Base-by-base conservation (phyloP, 1,284 basidiomycete species). In the Puccinia horiana region DNA sequence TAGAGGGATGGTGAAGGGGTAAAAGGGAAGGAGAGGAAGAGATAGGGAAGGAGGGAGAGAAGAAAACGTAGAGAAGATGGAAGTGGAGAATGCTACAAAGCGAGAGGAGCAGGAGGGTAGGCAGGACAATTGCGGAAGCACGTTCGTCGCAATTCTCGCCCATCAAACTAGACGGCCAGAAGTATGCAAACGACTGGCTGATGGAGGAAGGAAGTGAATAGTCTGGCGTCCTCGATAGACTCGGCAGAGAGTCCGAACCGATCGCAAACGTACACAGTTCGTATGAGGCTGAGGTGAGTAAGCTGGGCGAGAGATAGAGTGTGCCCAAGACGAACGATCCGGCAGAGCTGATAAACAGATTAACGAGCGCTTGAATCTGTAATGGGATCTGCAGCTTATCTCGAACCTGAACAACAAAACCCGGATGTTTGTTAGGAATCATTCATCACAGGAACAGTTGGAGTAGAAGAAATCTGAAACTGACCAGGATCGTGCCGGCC, bases 81-180 rank as follows among this genome's bases (percentile, higher is more conserved):
- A 70, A 29, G 16, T 70, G 69, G 29, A 70, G n/a, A 11, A 70
- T 26, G 47, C 49, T 47, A 40, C 69, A 70, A 29, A 70, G 29
- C 20, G 47, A 47, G 69, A 70, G 42, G 47, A 42, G 2, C 29
- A 70, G 1, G 42, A 70, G 47, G 47, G 42, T 11, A 23, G 69
- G 69, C 9, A 40, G 26, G 42, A 70, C 29, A 29, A 70, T 14
- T 9, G 42, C 5, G 47, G 69, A 40, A 29, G 69, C 69, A 11
- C 69, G 42, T 70, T 70, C 69, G 47, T 70, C 69, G 47, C 69
- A 70, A 20, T 32, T 70, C 16, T 70, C 42, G 47, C 42, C 47
- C 26, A 52, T 16, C 8, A 70, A 9, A 3, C n/a, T 44, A 2
- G 29, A 2, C 12, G 29, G 32, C 26, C 69, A n/a, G 26, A 29